Evolutionary conservation across 2,329 filamentous ascomycete genomes (phyloP).

Genomic region (Scedosporium boydii): DNA sequence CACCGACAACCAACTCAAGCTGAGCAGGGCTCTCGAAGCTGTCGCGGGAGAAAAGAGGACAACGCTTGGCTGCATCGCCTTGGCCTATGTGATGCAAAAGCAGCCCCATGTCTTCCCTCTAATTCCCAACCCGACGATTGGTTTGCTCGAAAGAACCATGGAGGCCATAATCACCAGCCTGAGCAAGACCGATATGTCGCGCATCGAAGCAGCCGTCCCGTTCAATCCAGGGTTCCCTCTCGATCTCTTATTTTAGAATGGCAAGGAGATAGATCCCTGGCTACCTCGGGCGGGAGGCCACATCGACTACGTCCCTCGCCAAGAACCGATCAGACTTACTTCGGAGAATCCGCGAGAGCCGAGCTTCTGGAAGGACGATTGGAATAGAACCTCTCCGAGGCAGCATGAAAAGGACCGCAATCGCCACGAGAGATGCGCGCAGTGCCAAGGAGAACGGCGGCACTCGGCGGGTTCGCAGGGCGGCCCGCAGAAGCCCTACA

Average conservation of each 20-base stretch:
- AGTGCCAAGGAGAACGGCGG: not conserved
- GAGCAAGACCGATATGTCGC: constrained; percentile 50
- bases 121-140: constrained; percentile 58
- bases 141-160: constrained; percentile 62
- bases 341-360: not conserved
- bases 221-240: constrained; percentile 62
- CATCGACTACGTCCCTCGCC: not conserved
- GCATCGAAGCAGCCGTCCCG: constrained; percentile 51
- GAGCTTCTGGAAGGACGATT: not conserved
- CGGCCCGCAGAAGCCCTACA: not conserved
- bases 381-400: not conserved
- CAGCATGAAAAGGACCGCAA: not conserved
- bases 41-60: constrained; percentile 36
- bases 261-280: constrained; percentile 20
- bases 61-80: constrained; percentile 32
- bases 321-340: not conserved
- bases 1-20: constrained; percentile 41
- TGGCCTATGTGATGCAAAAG: constrained; percentile 68
- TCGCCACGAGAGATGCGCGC: not conserved
- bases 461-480: not conserved
- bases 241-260: constrained; percentile 41
- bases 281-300: constrained; percentile 20
- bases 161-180: constrained; percentile 54
- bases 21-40: constrained; percentile 35
- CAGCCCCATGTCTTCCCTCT: constrained; percentile 65